Conservation (phyloP, 768 basidiomycete species). For the Phylloporus sp. region DNA sequence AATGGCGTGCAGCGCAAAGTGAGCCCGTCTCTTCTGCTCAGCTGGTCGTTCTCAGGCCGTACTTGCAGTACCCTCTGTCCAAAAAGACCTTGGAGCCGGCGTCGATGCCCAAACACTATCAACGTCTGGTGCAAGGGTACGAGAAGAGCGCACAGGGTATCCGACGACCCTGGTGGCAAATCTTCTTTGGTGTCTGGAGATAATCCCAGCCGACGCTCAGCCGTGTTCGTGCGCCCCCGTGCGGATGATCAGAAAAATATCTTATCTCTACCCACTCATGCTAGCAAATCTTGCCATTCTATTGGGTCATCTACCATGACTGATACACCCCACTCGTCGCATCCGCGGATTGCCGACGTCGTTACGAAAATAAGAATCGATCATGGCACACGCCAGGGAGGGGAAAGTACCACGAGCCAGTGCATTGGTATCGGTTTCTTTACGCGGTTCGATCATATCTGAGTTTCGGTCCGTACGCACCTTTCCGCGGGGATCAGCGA, state of each 20-base stretch:
- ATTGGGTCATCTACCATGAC: neutral
- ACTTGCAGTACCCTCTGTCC: conserved; percentile 60
- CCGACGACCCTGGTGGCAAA: conserved; percentile 78
- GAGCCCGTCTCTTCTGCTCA: conserved; percentile 7
- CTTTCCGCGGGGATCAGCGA: conserved; percentile 3
- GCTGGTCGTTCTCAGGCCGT: conserved; percentile 8
- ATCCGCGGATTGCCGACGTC: neutral
- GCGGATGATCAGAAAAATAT: neutral
- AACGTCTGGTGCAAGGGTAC: conserved; percentile 66
- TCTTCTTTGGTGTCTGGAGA: conserved; percentile 71
- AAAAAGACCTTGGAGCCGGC: conserved; percentile 61
- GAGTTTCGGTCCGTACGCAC: neutral
- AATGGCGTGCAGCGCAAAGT: conserved; percentile 61
- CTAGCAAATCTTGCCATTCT: neutral
- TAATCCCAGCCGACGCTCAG: conserved; percentile 1
- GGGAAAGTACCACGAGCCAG: neutral
- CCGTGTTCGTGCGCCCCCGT: neutral
- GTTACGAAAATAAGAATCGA: neutral
- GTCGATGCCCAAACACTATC: conserved; percentile 71
- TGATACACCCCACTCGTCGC: neutral
- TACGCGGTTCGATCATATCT: neutral
- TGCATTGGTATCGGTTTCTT: neutral
- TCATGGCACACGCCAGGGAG: neutral
- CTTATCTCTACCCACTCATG: neutral
- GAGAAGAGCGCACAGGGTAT: conserved; percentile 77